A percentile compares a stretch with the other conserved stretches of the same genome.
Conservation (phyloP, 2,329 filamentous ascomycete species). For the Akanthomyces lecanii region DNA sequence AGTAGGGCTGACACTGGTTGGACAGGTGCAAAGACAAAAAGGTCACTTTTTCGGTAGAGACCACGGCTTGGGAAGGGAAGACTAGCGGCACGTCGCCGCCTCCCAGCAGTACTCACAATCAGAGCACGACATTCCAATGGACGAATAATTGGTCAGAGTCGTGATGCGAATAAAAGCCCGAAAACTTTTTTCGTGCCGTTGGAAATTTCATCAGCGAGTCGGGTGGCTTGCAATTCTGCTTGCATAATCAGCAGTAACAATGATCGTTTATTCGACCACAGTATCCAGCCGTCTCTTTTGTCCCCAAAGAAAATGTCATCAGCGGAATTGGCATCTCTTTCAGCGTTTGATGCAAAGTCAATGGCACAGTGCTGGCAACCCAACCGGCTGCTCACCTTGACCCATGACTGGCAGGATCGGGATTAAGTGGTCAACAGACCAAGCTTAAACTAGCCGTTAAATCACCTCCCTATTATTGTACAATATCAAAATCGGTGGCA, state of each 20-base stretch:
- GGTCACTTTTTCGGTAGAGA: conserved; percentile 57
- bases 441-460: background rate
- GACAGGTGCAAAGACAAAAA: conserved; percentile 55
- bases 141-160: conserved; percentile 33
- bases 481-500: background rate
- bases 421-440: background rate
- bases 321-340: no score
- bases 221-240: background rate
- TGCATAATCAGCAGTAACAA: background rate
- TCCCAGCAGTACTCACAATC: background rate
- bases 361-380: no score
- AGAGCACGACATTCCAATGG: conserved; percentile 22
- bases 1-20: conserved; percentile 17
- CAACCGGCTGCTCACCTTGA: background rate
- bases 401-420: background rate
- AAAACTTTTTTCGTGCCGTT: background rate
- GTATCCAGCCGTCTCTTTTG: background rate
- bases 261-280: background rate
- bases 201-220: background rate
- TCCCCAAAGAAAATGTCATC: background rate
- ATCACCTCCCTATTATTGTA: background rate
- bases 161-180: background rate
- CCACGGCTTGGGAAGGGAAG: conserved; percentile 56
- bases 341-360: no score
- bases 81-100: background rate